Evolutionary conservation across 1,139 yeast species (phyloP).

Genomic region (Blastobotrys raffinosifermentans): DNA sequence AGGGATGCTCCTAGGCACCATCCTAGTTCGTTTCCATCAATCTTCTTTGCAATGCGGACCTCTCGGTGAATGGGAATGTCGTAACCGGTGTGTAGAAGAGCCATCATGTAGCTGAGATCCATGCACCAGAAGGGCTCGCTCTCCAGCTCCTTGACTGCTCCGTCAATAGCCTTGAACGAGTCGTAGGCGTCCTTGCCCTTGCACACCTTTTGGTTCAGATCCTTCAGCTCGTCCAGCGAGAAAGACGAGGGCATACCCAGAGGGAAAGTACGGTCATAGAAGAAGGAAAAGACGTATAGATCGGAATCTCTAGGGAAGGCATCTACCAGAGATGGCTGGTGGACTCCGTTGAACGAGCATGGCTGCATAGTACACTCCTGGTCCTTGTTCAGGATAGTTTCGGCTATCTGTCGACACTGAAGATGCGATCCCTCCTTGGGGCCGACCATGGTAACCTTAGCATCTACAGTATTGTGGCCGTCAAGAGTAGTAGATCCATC

Average conservation of each 20-base stretch:
- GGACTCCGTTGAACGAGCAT: conserved; percentile 94
- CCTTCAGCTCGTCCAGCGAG: conserved; percentile 75
- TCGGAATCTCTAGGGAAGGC: conserved; percentile 68
- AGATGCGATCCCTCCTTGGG: conserved; percentile 57
- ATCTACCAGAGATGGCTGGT: conserved; percentile 82
- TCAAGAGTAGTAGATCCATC: conserved; percentile 35
- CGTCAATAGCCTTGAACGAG: conserved; percentile 51
- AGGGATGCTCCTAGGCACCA: conserved; percentile 99
- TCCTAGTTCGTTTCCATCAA: conserved; percentile 84
- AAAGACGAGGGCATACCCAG: conserved; percentile 91
- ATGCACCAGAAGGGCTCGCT: conserved; percentile 91
- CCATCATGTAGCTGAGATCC: conserved; percentile 83
- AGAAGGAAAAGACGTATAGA: conserved; percentile 84
- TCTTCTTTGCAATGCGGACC: conserved; percentile 83
- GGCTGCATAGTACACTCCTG: conserved; percentile 66
- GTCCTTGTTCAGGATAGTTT: conserved; percentile 75
- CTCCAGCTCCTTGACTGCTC: conserved; percentile 57
- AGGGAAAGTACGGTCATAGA: conserved; percentile 90
- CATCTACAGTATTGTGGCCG: conserved; percentile 24
- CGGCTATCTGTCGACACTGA: conserved; percentile 84
- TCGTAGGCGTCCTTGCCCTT: conserved; percentile 73
- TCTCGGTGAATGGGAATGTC: conserved; percentile 89
- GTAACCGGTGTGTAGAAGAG: conserved; percentile 89
- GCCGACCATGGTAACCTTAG: conserved; percentile 69
- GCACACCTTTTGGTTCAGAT: conserved; percentile 79